Base-by-base conservation (phyloP, 1,284 basidiomycete genomes). In the Phenoliferia sp. region DNA sequence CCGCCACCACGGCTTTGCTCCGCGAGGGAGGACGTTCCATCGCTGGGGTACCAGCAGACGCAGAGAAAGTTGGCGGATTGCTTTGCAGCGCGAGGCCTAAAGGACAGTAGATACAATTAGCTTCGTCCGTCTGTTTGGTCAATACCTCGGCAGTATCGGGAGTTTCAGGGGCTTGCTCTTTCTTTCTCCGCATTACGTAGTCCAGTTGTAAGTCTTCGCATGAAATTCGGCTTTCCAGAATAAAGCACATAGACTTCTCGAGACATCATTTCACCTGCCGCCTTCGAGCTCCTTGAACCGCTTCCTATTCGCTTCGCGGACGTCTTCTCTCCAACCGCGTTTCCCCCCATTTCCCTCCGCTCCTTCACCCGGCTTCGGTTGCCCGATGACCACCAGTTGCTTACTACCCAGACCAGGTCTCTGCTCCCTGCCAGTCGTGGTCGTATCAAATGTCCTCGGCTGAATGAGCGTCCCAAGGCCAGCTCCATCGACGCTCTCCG, bases 401-500 rank as follows among this genome's bases (percentile, higher is more conserved):
- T 61, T 12, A 29, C 65, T 67, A 3, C 70, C 70, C 4, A 71
- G 22, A 9, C 70, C 70, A 1, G 70, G 58, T 10, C 67, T 56
- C n/a, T 33, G 26, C 16, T 63, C 59, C 17, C 55, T 33, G 6
- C 56, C 56, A 12, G 39, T 44, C 12, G 39, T 44, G 12, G 39
- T 22, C 32, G 31, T 28, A 7, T 19, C 26, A 19, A 19, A 19
- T 2, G 39, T n/a, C 26, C 32, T 26, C 22, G 70, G 63, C 35
- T 71, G 63, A 39, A 71, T 67, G 48, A 71, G 55, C 31, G 60
- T 71, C 0, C 70, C 70, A n/a, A 71, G 59, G 1, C 63, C 62
- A 9, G 61, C 33, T 3, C n/a, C 50, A 28, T 54, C 50, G 10
- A 7, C n/a, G 9, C 15, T n/a, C 22, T 28, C 22, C 10, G 50